A percentile compares a stretch with the other conserved stretches of the same genome.
Conservation (phyloP, 108 stramenopile species). For the Ochromonas danica region DNA sequence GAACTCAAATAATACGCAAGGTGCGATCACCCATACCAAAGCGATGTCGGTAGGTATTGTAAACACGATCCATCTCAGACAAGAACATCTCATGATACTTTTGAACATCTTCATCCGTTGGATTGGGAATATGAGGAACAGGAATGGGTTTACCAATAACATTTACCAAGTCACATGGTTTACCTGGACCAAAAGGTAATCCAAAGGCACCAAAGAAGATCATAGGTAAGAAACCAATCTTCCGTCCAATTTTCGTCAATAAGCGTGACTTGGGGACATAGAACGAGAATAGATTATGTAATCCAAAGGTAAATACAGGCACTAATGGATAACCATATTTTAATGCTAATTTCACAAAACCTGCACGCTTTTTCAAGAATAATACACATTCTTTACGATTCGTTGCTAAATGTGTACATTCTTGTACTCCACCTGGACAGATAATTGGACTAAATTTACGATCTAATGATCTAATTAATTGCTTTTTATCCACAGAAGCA, state of each 20-base stretch:
- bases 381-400: not conserved
- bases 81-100: not conserved
- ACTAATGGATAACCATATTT: not conserved
- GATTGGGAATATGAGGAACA: not conserved
- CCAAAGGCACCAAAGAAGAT: not conserved
- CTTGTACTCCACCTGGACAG: slow-evolving; percentile 29
- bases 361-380: slow-evolving; percentile 2
- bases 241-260: not conserved
- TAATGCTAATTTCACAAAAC: not conserved
- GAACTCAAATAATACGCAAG: not conserved
- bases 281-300: not conserved
- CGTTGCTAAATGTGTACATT: not conserved
- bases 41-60: not conserved
- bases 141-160: slow-evolving; percentile 1
- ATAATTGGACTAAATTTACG: not conserved
- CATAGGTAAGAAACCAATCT: slow-evolving; percentile 22
- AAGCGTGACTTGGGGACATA: slow-evolving; percentile 2
- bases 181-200: not conserved
- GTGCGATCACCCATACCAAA: not conserved
- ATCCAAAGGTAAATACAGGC: not conserved
- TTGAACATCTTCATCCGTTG: not conserved
- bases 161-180: not conserved
- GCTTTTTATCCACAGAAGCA: not conserved
- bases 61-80: not conserved
- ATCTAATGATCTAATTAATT: not conserved